Evolutionary conservation across 2,329 filamentous ascomycete species (phyloP).

Genomic region (Paradendryphiella salina): DNA sequence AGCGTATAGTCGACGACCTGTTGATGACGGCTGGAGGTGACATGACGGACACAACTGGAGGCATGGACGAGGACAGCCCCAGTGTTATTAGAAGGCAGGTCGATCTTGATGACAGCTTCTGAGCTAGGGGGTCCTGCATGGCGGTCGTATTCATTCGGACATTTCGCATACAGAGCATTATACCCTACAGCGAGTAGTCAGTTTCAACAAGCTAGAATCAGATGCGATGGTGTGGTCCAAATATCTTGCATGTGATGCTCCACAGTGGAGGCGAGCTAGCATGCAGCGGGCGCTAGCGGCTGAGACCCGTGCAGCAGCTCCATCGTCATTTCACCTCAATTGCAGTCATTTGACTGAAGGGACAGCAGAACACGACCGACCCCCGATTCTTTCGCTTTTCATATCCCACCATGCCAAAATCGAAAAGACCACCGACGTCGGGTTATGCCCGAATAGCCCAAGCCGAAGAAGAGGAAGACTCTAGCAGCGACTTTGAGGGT

Average conservation of each 20-base stretch:
- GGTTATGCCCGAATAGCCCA: slow-evolving; percentile 59
- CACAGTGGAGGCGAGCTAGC: slow-evolving; percentile 7
- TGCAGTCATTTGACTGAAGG: slow-evolving; percentile 14
- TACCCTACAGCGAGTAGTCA: slow-evolving; percentile 12
- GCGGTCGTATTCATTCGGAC: not conserved
- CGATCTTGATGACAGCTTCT: slow-evolving; percentile 56
- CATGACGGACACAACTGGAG: slow-evolving; percentile 52
- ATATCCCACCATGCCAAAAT: slow-evolving; percentile 34
- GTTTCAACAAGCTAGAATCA: slow-evolving; percentile 3
- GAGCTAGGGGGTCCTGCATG: not conserved
- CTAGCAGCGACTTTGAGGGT: slow-evolving; percentile 48
- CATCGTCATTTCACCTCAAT: slow-evolving; percentile 34
- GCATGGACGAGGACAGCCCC: slow-evolving; percentile 52
- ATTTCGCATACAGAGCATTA: slow-evolving; percentile 2
- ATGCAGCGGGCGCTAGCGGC: slow-evolving; percentile 17
- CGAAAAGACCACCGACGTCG: slow-evolving; percentile 50
- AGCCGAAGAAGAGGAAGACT: slow-evolving; percentile 55
- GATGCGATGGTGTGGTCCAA: slow-evolving; percentile 6
- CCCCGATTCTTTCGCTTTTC: slow-evolving; percentile 3
- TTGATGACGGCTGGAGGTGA: slow-evolving; percentile 72
- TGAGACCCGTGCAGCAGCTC: slow-evolving; percentile 24
- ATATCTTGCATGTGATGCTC: slow-evolving; percentile 13
- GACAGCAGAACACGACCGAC: slow-evolving; percentile 15
- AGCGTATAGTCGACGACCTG: slow-evolving; percentile 78
- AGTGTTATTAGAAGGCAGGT: slow-evolving; percentile 52